Base-by-base conservation (phyloP, 2,329 filamentous ascomycete species). In the Penicillium sp. region DNA sequence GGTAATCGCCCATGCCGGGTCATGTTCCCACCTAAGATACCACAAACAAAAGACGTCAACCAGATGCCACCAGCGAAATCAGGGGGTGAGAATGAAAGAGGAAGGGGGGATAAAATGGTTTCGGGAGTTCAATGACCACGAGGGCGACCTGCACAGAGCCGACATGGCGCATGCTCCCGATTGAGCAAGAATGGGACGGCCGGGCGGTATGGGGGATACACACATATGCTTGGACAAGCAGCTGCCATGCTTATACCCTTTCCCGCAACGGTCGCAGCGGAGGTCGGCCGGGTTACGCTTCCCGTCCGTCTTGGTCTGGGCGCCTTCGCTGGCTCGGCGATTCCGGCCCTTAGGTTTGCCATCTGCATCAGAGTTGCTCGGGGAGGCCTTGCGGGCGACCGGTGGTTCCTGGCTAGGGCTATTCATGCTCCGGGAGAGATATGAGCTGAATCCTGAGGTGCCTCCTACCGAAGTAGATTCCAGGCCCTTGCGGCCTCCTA, bases 221-320 rank as follows among this genome's bases (percentile, higher is more conserved):
- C 87, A 97, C 94, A 97, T 89, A 87, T 99, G 94, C 86, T 97
- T 99, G 75, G 91, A 95, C 83, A 99, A 87, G 87, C 94, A 99
- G 82, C 94, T 97, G 87, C 92, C 96, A 84, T 99, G 94, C 87
- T 99, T 99, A 86, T 99, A 99, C 79, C 92, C 92, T 84, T 99
- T 99, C 77, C 93, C 93, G 82, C 94, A 99, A 78, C 92, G 93
- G 74, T 96, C 91, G 81, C 94, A 99, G 77, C 90, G 91, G 73
- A 99, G 86, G 75, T 97, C 93, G 70, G 87, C 86, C 70, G 86
- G 89, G 75, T 85, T 84, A 79, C 91, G 92, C 80, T 86, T 87
- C 64, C 84, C 83, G 68, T 93, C 90, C 65, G 89, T 87, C 77
- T 94, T 95, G 59, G 93, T 81, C 66, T 89, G 87, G 64, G 93